Percentiles rank a stretch among this genome's conserved stretches.
Conservation (phyloP, 768 basidiomycete species). For the Boletus tylopilopsis region DNA sequence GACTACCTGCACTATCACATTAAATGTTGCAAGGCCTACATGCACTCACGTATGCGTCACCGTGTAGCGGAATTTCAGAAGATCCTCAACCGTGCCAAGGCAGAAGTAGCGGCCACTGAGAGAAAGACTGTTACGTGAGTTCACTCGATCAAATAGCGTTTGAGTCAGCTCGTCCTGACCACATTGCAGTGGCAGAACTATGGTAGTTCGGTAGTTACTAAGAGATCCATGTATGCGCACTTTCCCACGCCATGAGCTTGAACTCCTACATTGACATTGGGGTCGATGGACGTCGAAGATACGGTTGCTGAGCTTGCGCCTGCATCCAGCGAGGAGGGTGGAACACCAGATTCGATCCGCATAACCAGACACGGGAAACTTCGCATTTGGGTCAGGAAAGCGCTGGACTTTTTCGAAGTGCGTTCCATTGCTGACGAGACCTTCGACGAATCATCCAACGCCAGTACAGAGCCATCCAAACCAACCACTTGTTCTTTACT, state of each 20-base stretch:
- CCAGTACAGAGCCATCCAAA: conserved; percentile 43
- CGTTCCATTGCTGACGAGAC: conserved; percentile 14
- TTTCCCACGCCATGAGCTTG: conserved; percentile 22
- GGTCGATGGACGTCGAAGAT: conserved; percentile 18
- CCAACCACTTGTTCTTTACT: conserved; percentile 54
- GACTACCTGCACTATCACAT: conserved; percentile 99
- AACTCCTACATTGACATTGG: neutral
- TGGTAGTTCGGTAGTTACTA: conserved; percentile 47
- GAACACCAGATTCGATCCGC: conserved; percentile 37
- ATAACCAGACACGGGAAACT: conserved; percentile 58
- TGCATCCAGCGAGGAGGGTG: conserved; percentile 2
- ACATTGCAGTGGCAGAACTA: conserved; percentile 48
- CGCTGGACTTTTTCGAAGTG: conserved; percentile 53
- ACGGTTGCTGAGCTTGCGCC: conserved; percentile 1
- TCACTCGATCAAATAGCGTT: neutral
- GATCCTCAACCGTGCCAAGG: conserved; percentile 93
- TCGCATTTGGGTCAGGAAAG: conserved; percentile 47
- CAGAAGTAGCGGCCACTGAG: conserved; percentile 77
- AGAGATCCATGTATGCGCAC: neutral
- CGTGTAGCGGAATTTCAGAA: conserved; percentile 95
- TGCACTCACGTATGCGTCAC: conserved; percentile 95
- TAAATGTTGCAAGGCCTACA: conserved; percentile 98
- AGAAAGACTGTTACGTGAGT: conserved; percentile 86
- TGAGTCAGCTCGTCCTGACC: conserved; percentile 6
- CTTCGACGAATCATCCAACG: conserved; percentile 7